phyloP scores from a whole-genome alignment of 2,329 filamentous ascomycete genomes.

The Aspergillus neoniger region DNA sequence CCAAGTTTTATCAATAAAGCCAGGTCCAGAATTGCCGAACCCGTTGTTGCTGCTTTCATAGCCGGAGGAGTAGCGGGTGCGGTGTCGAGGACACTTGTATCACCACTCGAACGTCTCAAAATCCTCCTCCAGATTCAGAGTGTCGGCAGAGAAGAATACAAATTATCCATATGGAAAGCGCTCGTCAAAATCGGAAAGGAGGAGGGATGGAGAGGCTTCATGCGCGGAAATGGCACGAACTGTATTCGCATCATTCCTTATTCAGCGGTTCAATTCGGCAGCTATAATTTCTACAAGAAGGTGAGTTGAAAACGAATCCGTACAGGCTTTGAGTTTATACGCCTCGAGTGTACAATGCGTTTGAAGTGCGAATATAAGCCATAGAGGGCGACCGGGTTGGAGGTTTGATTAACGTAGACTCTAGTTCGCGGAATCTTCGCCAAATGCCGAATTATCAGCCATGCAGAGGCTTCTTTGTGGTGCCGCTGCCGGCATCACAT shows the following conservation, averaged over 20 bases:
- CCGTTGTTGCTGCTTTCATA: constrained; percentile 87
- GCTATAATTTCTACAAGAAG: constrained; percentile 95
- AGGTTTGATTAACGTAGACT: neutral
- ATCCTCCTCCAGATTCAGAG: constrained; percentile 98
- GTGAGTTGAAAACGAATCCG: constrained; percentile 55
- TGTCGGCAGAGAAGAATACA: constrained; percentile 86
- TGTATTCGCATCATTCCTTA: constrained; percentile 98
- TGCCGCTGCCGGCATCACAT: constrained; percentile 89
- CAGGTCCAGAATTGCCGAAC: constrained; percentile 66
- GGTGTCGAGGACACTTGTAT: constrained; percentile 96
- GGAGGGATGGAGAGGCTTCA: constrained; percentile 95
- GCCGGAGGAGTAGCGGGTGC: constrained; percentile 92
- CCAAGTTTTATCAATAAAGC: constrained; percentile 27
- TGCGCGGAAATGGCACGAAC: constrained; percentile 97
- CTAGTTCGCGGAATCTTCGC: constrained; percentile 73
- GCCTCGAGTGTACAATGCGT: neutral
- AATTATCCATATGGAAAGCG: constrained; percentile 84
- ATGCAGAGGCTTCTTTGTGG: constrained; percentile 82
- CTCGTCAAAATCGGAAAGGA: constrained; percentile 94
- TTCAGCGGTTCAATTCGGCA: constrained; percentile 96
- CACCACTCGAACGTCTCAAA: constrained; percentile 91
- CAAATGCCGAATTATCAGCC: constrained; percentile 72
- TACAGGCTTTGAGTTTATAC: neutral
- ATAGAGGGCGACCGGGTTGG: neutral
- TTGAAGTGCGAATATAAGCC: neutral